These are phyloP conservation scores for Pythium coloratum DNA, from an alignment of 352 stramenopile genomes.

Conservation along the genomic window DNA sequence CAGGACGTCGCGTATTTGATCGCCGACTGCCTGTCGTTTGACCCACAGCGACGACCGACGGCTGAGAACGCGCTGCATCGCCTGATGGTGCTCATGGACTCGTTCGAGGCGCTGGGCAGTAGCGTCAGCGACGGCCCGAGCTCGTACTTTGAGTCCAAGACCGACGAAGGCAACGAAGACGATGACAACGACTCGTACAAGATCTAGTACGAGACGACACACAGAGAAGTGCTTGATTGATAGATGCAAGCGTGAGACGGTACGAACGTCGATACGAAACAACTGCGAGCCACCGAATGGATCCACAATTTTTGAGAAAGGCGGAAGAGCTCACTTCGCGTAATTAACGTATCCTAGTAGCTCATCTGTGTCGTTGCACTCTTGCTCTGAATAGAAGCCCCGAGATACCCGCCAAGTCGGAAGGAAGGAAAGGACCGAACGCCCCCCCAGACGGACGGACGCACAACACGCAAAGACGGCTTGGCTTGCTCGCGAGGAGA, in stretches of 20 bases:
- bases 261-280: not conserved
- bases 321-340: too few relatives aligned
- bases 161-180: constrained; percentile 14
- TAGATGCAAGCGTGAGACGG: not conserved
- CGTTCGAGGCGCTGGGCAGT: constrained; percentile 46
- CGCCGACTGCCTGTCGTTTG: constrained; percentile 51
- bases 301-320: not conserved
- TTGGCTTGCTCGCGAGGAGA: too few relatives aligned
- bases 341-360: not conserved
- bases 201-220: constrained; percentile 5
- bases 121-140: constrained; percentile 27
- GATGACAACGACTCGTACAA: constrained; percentile 13
- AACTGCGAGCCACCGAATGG: too few relatives aligned
- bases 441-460: too few relatives aligned
- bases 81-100: constrained; percentile 47
- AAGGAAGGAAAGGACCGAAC: too few relatives aligned
- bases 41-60: constrained; percentile 44
- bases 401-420: too few relatives aligned
- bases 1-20: constrained; percentile 43
- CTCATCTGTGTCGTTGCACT: not conserved
- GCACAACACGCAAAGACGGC: too few relatives aligned
- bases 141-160: constrained; percentile 18
- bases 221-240: not conserved
- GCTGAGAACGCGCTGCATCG: constrained; percentile 38
- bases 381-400: not conserved